phyloP scores from a whole-genome alignment of 1,284 basidiomycete genomes.

The Cutaneotrichosporon sp. region DNA sequence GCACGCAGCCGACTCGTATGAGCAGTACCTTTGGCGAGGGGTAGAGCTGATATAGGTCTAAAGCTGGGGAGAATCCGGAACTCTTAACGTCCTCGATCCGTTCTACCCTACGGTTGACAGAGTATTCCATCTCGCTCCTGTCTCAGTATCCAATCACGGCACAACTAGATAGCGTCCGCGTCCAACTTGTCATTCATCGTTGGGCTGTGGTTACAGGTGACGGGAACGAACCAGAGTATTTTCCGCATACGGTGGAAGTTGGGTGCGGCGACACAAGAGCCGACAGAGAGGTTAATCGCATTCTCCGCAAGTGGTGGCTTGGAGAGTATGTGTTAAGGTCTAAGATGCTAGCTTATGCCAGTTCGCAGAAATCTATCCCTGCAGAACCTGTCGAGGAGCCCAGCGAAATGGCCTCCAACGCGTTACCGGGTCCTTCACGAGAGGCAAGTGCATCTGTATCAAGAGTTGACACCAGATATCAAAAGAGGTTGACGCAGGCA shows the following conservation, averaged over 20 bases:
- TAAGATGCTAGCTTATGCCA: background rate
- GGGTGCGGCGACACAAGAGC: conserved; percentile 14
- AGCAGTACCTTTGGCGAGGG: conserved; percentile 24
- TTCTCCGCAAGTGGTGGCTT: conserved; percentile 42
- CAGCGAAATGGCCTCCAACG: background rate
- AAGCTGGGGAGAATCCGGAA: conserved; percentile 25
- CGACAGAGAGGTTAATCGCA: conserved; percentile 24
- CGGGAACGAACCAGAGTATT: conserved; percentile 31
- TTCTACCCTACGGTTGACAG: conserved; percentile 27
- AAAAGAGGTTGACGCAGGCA: background rate
- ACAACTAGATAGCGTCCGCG: conserved; percentile 21
- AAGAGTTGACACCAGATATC: background rate
- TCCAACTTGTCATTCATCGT: conserved; percentile 30
- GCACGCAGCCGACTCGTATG: conserved; percentile 31
- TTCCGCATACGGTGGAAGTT: conserved; percentile 19
- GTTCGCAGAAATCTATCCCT: background rate
- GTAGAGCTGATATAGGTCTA: conserved; percentile 18
- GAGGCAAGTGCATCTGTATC: background rate
- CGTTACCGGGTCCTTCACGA: background rate
- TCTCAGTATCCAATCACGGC: background rate
- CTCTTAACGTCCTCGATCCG: conserved; percentile 33
- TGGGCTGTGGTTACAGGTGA: conserved; percentile 33
- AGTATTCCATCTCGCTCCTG: conserved; percentile 21
- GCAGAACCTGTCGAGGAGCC: background rate
- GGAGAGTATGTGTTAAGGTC: conserved; percentile 27